Conservation (phyloP, 306 rosid species). For the Delonix regia region DNA sequence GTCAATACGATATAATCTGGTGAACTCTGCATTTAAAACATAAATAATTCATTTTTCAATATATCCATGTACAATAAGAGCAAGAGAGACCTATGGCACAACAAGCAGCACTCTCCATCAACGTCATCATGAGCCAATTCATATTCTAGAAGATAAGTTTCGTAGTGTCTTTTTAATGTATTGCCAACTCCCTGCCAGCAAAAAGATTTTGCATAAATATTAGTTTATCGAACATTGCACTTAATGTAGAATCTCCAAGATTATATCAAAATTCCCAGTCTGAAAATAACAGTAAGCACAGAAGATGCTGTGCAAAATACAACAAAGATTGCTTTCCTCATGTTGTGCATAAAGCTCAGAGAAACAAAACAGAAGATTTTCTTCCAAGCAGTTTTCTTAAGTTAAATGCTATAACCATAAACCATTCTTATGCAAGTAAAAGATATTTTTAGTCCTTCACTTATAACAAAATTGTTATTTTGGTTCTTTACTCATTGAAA, state of each 20-base stretch:
- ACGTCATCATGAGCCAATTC: slow-evolving; percentile 96
- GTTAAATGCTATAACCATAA: neutral
- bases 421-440: no score
- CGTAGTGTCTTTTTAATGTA: slow-evolving; percentile 91
- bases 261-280: neutral
- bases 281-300: neutral
- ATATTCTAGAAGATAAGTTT: slow-evolving; percentile 90
- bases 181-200: slow-evolving; percentile 91
- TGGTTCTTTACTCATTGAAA: no score
- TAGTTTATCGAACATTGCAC: slow-evolving; percentile 17
- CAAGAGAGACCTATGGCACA: slow-evolving; percentile 50
- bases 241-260: slow-evolving; percentile 4
- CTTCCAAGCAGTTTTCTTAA: neutral
- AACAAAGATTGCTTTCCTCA: slow-evolving; percentile 6
- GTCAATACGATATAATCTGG: slow-evolving; percentile 27
- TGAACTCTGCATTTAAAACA: neutral
- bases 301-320: neutral
- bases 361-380: neutral
- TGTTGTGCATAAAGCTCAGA: slow-evolving; percentile 14
- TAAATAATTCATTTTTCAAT: neutral
- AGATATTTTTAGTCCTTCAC: no score
- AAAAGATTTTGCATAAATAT: slow-evolving; percentile 37
- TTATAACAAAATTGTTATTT: no score
- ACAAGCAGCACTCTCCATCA: slow-evolving; percentile 96
- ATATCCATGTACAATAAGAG: neutral